A percentile compares a stretch with the other conserved stretches of the same genome.
phyloP scores from a whole-genome alignment of 139 green algal species.

The Trebouxia sp. region DNA sequence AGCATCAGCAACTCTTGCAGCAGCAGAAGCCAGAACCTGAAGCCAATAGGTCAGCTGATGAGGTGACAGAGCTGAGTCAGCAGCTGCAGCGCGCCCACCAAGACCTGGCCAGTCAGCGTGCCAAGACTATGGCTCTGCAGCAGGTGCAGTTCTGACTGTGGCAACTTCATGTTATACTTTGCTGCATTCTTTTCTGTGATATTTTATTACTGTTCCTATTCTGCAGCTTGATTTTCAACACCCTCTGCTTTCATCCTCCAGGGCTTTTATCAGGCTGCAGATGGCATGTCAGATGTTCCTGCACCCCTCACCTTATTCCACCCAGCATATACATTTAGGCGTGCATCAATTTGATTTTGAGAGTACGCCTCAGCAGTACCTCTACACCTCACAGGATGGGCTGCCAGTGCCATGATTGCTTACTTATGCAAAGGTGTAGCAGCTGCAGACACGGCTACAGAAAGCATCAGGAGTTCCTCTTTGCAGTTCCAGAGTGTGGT shows the following conservation, averaged over 20 bases:
- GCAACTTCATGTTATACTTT: neutral
- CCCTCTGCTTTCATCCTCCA: neutral
- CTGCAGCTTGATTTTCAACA: neutral
- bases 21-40: neutral
- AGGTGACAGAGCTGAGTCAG: neutral
- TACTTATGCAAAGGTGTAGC: too few relatives aligned
- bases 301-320: neutral
- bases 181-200: neutral
- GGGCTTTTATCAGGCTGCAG: neutral
- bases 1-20: neutral
- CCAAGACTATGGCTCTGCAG: conserved; percentile 5
- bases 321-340: too few relatives aligned
- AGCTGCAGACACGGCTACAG: neutral
- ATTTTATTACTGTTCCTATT: neutral
- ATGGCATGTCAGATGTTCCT: neutral
- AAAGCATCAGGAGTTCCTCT: neutral
- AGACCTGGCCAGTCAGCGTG: conserved; percentile 1
- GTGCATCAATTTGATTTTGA: too few relatives aligned
- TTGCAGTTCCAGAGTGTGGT: neutral
- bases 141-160: neutral
- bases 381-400: too few relatives aligned
- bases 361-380: too few relatives aligned
- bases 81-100: conserved; percentile 11
- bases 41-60: neutral
- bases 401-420: too few relatives aligned